Percentiles rank a stretch among this genome's conserved stretches.
These are phyloP conservation scores for Beauveria sp. DNA, from an alignment of 2,329 filamentous ascomycete species.

Conservation along the genomic window DNA sequence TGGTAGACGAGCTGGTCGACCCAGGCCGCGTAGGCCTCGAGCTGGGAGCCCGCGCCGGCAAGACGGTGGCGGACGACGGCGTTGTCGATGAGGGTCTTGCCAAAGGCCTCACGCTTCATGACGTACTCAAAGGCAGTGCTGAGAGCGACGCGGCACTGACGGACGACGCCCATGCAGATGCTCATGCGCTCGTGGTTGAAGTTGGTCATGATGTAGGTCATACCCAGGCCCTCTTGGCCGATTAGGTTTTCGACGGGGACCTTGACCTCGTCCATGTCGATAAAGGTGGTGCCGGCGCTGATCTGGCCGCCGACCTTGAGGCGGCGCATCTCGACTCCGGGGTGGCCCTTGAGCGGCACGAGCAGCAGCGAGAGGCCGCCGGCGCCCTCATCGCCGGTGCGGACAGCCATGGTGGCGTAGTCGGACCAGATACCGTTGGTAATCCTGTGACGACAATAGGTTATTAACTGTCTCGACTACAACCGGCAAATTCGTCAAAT, in stretches of 20 bases:
- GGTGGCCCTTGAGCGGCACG: conserved; percentile 33
- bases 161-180: conserved; percentile 12
- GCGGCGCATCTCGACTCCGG: conserved; percentile 21
- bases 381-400: conserved; percentile 46
- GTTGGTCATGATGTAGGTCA: conserved; percentile 32
- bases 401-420: conserved; percentile 54
- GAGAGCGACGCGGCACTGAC: conserved; percentile 22
- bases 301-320: conserved; percentile 58
- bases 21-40: conserved; percentile 65
- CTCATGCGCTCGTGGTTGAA: conserved; percentile 45
- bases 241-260: conserved; percentile 46
- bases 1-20: conserved; percentile 62
- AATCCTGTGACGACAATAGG: conserved; percentile 28
- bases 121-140: conserved; percentile 27
- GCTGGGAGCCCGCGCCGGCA: conserved; percentile 57
- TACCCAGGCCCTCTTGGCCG: conserved; percentile 45
- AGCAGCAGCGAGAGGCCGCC: conserved; percentile 48
- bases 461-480: not conserved
- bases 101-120: conserved; percentile 29
- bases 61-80: conserved; percentile 64
- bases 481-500: not conserved
- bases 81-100: conserved; percentile 56
- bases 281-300: conserved; percentile 52
- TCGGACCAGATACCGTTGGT: conserved; percentile 55
- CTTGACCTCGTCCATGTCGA: conserved; percentile 44